Conservation (phyloP, 2,329 filamentous ascomycete genomes). For the Karstenula rhodostoma region DNA sequence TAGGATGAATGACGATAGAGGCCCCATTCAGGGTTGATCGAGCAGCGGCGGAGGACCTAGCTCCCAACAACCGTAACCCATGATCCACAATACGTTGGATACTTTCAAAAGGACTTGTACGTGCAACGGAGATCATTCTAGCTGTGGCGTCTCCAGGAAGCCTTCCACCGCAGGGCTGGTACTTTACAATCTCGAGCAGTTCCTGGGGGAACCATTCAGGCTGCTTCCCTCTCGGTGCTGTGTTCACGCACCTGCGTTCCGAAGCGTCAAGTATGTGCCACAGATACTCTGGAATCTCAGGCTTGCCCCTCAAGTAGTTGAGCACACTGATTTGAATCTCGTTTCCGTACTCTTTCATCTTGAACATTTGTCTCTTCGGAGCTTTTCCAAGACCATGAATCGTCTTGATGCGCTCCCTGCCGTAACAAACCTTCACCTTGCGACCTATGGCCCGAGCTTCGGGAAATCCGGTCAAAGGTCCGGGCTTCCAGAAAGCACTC, state of each 20-base stretch:
- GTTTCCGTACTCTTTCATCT: neutral
- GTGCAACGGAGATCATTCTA: neutral
- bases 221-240: neutral
- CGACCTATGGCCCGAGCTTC: neutral
- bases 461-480: neutral
- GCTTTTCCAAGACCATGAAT: neutral
- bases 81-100: neutral
- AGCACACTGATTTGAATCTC: neutral
- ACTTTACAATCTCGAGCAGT: neutral
- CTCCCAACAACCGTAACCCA: neutral
- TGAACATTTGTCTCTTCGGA: neutral
- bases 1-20: neutral
- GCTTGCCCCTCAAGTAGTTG: neutral
- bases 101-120: neutral
- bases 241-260: neutral
- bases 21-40: neutral
- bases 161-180: neutral
- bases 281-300: neutral
- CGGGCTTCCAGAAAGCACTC: neutral
- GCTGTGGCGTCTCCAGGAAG: neutral
- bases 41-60: neutral
- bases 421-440: neutral
- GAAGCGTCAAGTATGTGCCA: neutral
- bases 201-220: neutral
- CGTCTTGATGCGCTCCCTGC: neutral